Base-by-base conservation (phyloP, 768 basidiomycete genomes). In the Kwoniella sp. region DNA sequence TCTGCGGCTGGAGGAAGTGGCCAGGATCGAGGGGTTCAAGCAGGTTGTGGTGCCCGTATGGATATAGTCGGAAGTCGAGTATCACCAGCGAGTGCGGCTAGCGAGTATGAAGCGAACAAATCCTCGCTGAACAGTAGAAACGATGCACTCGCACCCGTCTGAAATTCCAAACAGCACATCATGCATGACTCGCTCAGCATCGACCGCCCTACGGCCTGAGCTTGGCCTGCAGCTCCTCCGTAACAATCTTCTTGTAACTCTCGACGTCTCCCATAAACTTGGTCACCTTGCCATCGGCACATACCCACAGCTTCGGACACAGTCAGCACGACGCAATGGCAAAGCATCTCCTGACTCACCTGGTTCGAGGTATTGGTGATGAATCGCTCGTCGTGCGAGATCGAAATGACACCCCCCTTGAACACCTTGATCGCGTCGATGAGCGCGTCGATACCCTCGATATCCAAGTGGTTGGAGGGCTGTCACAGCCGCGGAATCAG, bases 401-500 rank as follows among this genome's bases (percentile, higher is more conserved):
- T 63, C 11, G 90, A 79, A 57, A 93, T 91, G 6, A 92, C 88
- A 26, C 89, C 89, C 8, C 90, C 90, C 61, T 89, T 89, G 87
- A 86, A 92, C 10, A 77, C 52, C 48, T 73, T 73, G 32, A 79
- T 58, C 5, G 89, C 95, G 3, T 79, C 73, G 85, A 96, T 95
- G 46, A 98, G 78, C 1, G 91, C 95, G 68, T 99, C 95, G 46
- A 96, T 80, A 81, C 93, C 93, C 83, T 88, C 69, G n/a, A 92
- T 89, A 86, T 93, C 91, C 69, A 92, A 78, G 76, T 93, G 92
- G 79, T 93, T 93, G 64, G 89, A 90, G 50, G 90, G 90, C 85
- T 86, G 60, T 22, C 41, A 28, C 15, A 34, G 31, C 6, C 10
- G 15, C 9, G 23, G 7, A 9, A 20, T 42, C 28, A 50, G 40